A percentile compares a stretch with the other conserved stretches of the same genome.
phyloP scores from a whole-genome alignment of 805 yeast species.

The Starmerella lactis-condensi region DNA sequence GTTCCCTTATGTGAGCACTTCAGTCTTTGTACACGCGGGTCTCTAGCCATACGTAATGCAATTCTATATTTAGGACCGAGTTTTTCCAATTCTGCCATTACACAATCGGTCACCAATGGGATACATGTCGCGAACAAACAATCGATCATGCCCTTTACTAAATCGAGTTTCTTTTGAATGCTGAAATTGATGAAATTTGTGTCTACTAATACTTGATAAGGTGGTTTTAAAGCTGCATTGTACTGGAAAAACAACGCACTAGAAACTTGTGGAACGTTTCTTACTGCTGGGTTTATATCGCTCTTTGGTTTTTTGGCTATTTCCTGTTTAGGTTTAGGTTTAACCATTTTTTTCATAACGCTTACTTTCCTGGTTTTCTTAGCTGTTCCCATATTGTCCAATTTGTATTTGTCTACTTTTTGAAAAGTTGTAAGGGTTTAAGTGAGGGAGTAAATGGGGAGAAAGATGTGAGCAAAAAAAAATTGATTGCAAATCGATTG shows the following conservation, averaged over 20 bases:
- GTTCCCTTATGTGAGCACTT: constrained; percentile 90
- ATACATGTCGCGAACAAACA: constrained; percentile 84
- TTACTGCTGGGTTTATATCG: constrained; percentile 40
- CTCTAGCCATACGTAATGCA: constrained; percentile 80
- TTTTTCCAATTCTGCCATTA: constrained; percentile 92
- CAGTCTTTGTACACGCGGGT: constrained; percentile 73
- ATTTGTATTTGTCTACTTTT: background rate
- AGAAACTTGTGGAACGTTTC: constrained; percentile 78
- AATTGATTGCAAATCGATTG: no score
- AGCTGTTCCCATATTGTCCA: constrained; percentile 80
- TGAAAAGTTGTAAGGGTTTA: no score
- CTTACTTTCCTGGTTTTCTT: constrained; percentile 94
- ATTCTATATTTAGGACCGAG: constrained; percentile 88
- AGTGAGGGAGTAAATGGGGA: no score
- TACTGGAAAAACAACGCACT: constrained; percentile 89
- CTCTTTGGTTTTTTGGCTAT: constrained; percentile 19
- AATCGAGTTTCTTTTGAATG: constrained; percentile 84
- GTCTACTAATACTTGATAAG: constrained; percentile 88
- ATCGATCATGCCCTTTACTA: constrained; percentile 96
- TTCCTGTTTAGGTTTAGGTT: constrained; percentile 46
- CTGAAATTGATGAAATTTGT: constrained; percentile 94
- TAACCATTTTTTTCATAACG: constrained; percentile 66
- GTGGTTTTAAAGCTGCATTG: constrained; percentile 90
- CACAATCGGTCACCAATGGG: constrained; percentile 92
- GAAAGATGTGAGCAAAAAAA: no score